These are phyloP conservation scores for Mycocentrospora acerina DNA, from an alignment of 2,329 filamentous ascomycete species.

Conservation along the genomic window DNA sequence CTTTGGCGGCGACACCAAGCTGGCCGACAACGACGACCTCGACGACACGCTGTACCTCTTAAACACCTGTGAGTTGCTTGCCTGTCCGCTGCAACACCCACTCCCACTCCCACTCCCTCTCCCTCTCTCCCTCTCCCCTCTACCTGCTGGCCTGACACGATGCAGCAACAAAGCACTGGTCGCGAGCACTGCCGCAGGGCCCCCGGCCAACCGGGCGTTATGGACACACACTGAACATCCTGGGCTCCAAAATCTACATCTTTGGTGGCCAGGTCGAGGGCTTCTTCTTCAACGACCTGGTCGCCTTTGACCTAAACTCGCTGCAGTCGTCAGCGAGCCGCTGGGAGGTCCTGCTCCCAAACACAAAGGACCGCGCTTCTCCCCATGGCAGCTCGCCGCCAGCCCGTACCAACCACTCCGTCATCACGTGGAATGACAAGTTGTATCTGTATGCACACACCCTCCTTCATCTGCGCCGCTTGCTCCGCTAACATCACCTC, in stretches of 20 bases:
- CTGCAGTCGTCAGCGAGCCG: slow-evolving; percentile 86
- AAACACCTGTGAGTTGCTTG: slow-evolving; percentile 80
- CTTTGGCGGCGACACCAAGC: slow-evolving; percentile 96
- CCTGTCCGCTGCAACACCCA: too few relatives aligned
- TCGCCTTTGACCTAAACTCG: slow-evolving; percentile 94
- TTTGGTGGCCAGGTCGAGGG: slow-evolving; percentile 98
- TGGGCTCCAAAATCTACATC: slow-evolving; percentile 95
- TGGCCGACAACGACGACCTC: slow-evolving; percentile 85
- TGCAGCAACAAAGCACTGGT: slow-evolving; percentile 95
- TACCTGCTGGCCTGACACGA: too few relatives aligned
- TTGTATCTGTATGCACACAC: slow-evolving; percentile 75
- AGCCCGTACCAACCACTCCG: slow-evolving; percentile 89
- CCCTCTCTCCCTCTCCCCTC: too few relatives aligned
- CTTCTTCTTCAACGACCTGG: slow-evolving; percentile 95
- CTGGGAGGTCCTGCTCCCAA: slow-evolving; percentile 90
- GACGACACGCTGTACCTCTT: slow-evolving; percentile 96
- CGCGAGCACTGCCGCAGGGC: slow-evolving; percentile 83
- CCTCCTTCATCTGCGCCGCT: background rate
- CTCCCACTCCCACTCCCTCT: too few relatives aligned
- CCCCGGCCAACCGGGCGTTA: slow-evolving; percentile 87
- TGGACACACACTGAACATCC: slow-evolving; percentile 92
- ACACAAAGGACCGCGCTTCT: slow-evolving; percentile 60
- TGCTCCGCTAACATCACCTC: slow-evolving; percentile 11
- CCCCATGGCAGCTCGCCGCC: slow-evolving; percentile 59
- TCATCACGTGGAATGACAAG: slow-evolving; percentile 89